These are phyloP conservation scores for Penicillium coprophilum DNA, from an alignment of 495 filamentous ascomycete species.

Conservation along the genomic window DNA sequence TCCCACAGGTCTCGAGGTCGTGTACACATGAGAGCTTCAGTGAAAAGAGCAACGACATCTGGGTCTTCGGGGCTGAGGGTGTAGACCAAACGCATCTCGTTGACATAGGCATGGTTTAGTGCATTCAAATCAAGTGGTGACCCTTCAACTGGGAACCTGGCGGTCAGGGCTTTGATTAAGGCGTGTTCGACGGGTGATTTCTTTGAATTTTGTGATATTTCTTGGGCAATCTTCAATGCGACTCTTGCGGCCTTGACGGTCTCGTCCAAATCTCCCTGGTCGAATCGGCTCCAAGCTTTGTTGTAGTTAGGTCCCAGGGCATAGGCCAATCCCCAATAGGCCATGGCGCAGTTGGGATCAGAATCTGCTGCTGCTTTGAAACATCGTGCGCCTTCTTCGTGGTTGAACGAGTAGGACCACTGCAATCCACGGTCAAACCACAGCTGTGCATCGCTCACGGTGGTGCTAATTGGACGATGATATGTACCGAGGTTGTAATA, in stretches of 20 bases:
- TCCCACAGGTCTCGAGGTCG: not conserved
- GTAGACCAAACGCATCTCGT: not conserved
- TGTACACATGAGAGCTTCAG: slow-evolving; percentile 1
- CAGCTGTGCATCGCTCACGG: slow-evolving; percentile 18
- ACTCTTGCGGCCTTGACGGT: not conserved
- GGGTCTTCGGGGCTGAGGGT: not conserved
- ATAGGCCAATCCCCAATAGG: slow-evolving; percentile 3
- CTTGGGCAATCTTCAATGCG: not conserved
- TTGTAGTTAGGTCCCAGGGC: slow-evolving; percentile 1
- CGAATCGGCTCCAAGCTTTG: not conserved
- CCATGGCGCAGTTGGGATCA: slow-evolving; percentile 11
- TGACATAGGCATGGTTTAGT: not conserved
- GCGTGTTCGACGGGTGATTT: not conserved
- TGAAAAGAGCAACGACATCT: not conserved
- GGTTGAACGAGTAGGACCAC: slow-evolving; percentile 21
- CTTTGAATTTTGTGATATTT: not conserved
- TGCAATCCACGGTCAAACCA: slow-evolving; percentile 19
- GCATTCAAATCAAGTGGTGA: not conserved
- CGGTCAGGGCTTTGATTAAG: not conserved
- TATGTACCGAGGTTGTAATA: slow-evolving; percentile 1
- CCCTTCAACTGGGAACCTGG: not conserved
- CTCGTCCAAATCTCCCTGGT: not conserved
- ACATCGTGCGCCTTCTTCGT: slow-evolving; percentile 14
- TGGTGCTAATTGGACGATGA: slow-evolving; percentile 32
- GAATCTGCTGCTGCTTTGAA: slow-evolving; percentile 9